phyloP scores from a whole-genome alignment of 305 asterid genomes.

The Fraxinus velutina region DNA sequence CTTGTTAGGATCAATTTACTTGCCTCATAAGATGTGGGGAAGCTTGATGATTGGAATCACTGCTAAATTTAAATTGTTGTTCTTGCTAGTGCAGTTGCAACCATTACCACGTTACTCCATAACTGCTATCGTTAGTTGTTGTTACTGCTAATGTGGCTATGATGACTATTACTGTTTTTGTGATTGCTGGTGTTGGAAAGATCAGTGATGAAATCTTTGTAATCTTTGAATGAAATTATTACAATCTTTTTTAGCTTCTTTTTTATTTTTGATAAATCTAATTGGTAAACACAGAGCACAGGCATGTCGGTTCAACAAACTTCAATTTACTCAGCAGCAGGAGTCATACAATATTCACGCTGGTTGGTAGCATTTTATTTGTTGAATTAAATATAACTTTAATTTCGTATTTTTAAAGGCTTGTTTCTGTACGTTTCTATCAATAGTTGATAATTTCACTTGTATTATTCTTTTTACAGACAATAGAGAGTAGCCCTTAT shows the following conservation, averaged over 20 bases:
- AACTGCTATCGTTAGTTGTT: constrained; percentile 4
- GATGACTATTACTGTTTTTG: constrained; percentile 11
- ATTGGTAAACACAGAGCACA: constrained; percentile 69
- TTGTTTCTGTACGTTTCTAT: constrained; percentile 14
- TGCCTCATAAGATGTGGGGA: background rate
- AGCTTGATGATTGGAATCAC: constrained; percentile 4
- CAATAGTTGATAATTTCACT: constrained; percentile 19
- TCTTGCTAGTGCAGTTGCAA: constrained; percentile 10
- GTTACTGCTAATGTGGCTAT: constrained; percentile 10
- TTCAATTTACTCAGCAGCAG: constrained; percentile 98
- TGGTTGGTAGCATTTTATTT: constrained; percentile 49
- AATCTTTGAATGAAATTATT: constrained; percentile 12
- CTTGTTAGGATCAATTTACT: background rate
- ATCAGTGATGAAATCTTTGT: background rate
- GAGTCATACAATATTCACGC: constrained; percentile 98
- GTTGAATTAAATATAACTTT: constrained; percentile 14
- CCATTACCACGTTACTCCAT: background rate
- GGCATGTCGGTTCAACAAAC: constrained; percentile 98
- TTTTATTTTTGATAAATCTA: constrained; percentile 25
- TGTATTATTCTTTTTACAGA: constrained; percentile 49
- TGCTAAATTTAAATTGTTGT: constrained; percentile 5
- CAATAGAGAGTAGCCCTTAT: constrained; percentile 94
- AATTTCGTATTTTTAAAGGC: constrained; percentile 3
- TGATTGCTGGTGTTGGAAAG: constrained; percentile 8
- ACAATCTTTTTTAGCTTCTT: background rate